A percentile compares a stretch with the other conserved stretches of the same genome.
These are phyloP conservation scores for Metarhizium brunneum DNA, from an alignment of 2,329 filamentous ascomycete genomes.

Conservation along the genomic window DNA sequence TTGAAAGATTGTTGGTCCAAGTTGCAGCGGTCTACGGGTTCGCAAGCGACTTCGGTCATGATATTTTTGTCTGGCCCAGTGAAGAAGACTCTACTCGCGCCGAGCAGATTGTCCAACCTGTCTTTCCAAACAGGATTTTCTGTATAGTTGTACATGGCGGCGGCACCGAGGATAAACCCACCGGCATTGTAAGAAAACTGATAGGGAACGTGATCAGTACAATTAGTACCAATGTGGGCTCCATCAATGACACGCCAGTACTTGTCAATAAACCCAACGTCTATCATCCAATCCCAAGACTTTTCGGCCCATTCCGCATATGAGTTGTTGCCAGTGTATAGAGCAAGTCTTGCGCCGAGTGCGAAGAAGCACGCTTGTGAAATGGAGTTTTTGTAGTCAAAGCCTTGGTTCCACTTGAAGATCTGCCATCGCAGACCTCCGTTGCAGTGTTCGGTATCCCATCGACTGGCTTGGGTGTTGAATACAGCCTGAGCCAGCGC, in stretches of 20 bases:
- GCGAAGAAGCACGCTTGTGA: conserved; percentile 56
- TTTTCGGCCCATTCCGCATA: conserved; percentile 71
- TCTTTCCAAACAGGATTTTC: conserved; percentile 44
- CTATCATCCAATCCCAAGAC: conserved; percentile 60
- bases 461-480: conserved; percentile 65
- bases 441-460: conserved; percentile 60
- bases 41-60: conserved; percentile 59
- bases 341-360: conserved; percentile 56
- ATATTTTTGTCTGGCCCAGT: conserved; percentile 39
- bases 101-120: conserved; percentile 47
- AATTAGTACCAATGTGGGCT: conserved; percentile 45
- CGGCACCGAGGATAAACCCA: conserved; percentile 54
- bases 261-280: conserved; percentile 47
- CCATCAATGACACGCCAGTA: conserved; percentile 56
- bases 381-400: conserved; percentile 64
- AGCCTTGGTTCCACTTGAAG: conserved; percentile 73
- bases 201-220: conserved; percentile 46
- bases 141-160: conserved; percentile 60
- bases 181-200: conserved; percentile 66
- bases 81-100: conserved; percentile 46
- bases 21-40: conserved; percentile 51
- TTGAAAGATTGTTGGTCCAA: conserved; percentile 56
- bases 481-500: conserved; percentile 72
- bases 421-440: conserved; percentile 82
- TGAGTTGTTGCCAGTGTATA: conserved; percentile 68